Base-by-base conservation (phyloP, 352 stramenopile species). In the Hyphochytrium catenoides region DNA sequence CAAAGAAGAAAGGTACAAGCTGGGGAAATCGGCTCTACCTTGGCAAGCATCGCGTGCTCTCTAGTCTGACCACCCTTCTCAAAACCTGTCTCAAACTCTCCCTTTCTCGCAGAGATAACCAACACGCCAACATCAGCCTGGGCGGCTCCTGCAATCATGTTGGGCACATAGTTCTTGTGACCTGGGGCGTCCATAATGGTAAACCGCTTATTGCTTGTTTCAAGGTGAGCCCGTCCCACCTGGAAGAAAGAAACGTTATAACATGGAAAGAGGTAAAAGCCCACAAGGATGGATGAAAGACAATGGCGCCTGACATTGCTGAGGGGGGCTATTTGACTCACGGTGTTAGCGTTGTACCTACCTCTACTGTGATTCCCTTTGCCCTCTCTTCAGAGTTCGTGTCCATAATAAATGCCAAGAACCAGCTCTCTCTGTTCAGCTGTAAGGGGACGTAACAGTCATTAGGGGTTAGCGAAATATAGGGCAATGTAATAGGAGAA, bases 331-430 rank as follows among this genome's bases (percentile, higher is more conserved):
- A n/a, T n/a, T n/a, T n/a, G n/a, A n/a, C n/a, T n/a, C n/a, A n/a
- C n/a, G n/a, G n/a, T n/a, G n/a, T n/a, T n/a, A n/a, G n/a, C n/a
- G n/a, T n/a, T n/a, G n/a, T n/a, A n/a, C n/a, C n/a, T 21, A 79
- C 65, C 41, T 79, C 65, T n/a, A 77, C 60, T 6, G 66, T 76
- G 41, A 63, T 74, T 19, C 62, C 63, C 63, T 97, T 97, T 12
- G 81, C 83, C 29, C 88, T 73, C 52, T 97, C 90, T 45, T 98
- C 89, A 54, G 98, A 90, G 42, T 94, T 91, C 16, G 90, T 98
- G 61, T 98, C 91, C 88, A 98, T 98, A 53, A 98, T 98, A 54
- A 93, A 98, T 12, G 91, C 90, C 18, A 98, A 52, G 57, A 98
- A 98, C 81, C 81, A 93, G 12, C 60, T 85, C 49, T 91, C 76